Evolutionary conservation across 371 early-diverging fungal genomes (phyloP), one percentile per base, ranked within the genome.

Genomic region (Dichotomocladium elegans): DNA sequence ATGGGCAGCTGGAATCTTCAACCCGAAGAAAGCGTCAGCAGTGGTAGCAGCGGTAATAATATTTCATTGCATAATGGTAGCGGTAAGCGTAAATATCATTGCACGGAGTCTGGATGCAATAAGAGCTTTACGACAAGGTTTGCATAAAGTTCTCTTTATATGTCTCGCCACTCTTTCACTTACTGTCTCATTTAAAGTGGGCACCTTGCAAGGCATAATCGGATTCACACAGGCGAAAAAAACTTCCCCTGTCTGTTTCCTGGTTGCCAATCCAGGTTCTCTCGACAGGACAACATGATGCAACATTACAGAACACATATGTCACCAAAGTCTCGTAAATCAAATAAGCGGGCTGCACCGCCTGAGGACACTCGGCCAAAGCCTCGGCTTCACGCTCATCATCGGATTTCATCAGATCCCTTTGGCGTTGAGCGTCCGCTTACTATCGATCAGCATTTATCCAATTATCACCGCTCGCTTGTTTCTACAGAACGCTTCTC

Each of bases 151-250:
- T 2, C 17, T 2, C 6, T 21, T 19, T 49, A 4, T 43, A 2
- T 29, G 22, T 29, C 14, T 9, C 14, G 22, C 25, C 54, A 88
- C 87, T 69, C 87, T 86, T 0, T 87, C 91, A 66, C 72, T 95
- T 50, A 88, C 91, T 31, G 17, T n/a, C 25, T 29, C 15, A 52
- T 5, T 5, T 4, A 35, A 35, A 88, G 89, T 69, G 88, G 88
- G 0, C 89, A 94, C 65, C 68, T 95, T 42, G 89, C 91, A 46
- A 79, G 95, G 31, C 94, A 94, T 66, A 82, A 88, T 63, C 77
- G 92, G 27, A 92, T 92, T 47, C 95, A 93, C 61, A 93, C 94
- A 0, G 93, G 92, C 30, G 94, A 94, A 68, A 92, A 88, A 68
- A 93, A 93, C 44, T 94, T 88, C 63, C 73, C 82, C 29, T 95